phyloP scores from a whole-genome alignment of 2,329 filamentous ascomycete species.

The Colletotrichum godetiae region DNA sequence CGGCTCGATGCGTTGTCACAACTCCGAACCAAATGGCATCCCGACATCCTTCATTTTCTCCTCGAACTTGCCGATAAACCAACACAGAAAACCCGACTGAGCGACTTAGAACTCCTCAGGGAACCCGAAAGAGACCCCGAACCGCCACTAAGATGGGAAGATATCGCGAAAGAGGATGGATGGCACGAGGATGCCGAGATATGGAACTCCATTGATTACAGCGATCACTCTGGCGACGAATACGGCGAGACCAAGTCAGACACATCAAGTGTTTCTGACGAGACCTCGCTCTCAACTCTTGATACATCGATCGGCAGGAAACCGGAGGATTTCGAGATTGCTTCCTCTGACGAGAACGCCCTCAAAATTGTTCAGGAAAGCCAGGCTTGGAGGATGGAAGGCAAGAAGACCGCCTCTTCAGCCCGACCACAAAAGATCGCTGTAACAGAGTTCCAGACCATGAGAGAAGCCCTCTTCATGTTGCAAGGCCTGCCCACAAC shows the following conservation, averaged over 20 bases:
- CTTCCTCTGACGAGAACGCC: slow-evolving; percentile 44
- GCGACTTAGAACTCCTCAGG: slow-evolving; percentile 68
- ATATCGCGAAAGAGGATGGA: slow-evolving; percentile 81
- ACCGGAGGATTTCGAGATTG: slow-evolving; percentile 45
- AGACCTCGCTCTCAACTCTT: slow-evolving; percentile 49
- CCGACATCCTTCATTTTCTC: slow-evolving; percentile 83
- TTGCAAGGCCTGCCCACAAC: slow-evolving; percentile 81
- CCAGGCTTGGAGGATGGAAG: slow-evolving; percentile 58
- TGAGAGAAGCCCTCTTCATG: slow-evolving; percentile 77
- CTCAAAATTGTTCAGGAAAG: slow-evolving; percentile 49
- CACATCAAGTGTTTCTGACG: slow-evolving; percentile 45
- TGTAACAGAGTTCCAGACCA: slow-evolving; percentile 33
- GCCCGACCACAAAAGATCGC: slow-evolving; percentile 30
- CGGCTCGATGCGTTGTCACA: slow-evolving; percentile 69
- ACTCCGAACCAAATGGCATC: slow-evolving; percentile 72
- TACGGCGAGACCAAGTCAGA: slow-evolving; percentile 51
- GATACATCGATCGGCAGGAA: slow-evolving; percentile 44
- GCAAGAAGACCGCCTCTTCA: neutral
- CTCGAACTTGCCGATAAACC: slow-evolving; percentile 86
- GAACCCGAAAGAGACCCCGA: slow-evolving; percentile 55
- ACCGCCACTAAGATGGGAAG: slow-evolving; percentile 77
- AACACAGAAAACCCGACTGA: slow-evolving; percentile 73
- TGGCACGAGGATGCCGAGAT: slow-evolving; percentile 74
- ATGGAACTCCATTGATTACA: slow-evolving; percentile 79
- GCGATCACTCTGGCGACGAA: slow-evolving; percentile 73